Percentiles rank a stretch among this genome's conserved stretches.
phyloP scores from a whole-genome alignment of 2,329 filamentous ascomycete species.

The Fusarium sterilihyphosum region DNA sequence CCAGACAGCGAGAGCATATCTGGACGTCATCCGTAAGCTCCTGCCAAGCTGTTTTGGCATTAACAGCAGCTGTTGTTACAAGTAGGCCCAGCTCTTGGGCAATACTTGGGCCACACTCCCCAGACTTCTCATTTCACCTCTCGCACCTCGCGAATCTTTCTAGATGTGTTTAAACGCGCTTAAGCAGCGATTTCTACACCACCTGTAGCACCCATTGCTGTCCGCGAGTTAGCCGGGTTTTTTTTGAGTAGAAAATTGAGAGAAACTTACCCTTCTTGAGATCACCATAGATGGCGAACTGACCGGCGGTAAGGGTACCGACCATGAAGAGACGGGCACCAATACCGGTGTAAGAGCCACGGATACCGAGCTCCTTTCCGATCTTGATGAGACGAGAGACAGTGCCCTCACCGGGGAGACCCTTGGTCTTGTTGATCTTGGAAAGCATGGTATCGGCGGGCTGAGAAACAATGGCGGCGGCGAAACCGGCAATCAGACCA shows the following conservation, averaged over 20 bases:
- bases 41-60: slow-evolving; percentile 28
- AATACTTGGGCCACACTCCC: slow-evolving; percentile 22
- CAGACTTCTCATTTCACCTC: slow-evolving; percentile 19
- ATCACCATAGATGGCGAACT: slow-evolving; percentile 90
- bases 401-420: slow-evolving; percentile 85
- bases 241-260: background rate
- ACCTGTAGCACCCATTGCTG: slow-evolving; percentile 67
- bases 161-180: background rate
- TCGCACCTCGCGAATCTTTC: slow-evolving; percentile 13
- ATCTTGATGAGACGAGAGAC: slow-evolving; percentile 87
- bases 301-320: slow-evolving; percentile 79
- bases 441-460: slow-evolving; percentile 93
- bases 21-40: slow-evolving; percentile 28
- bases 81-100: slow-evolving; percentile 42
- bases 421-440: slow-evolving; percentile 97
- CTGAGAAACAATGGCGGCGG: slow-evolving; percentile 86
- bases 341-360: slow-evolving; percentile 82
- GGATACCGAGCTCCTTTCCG: slow-evolving; percentile 82
- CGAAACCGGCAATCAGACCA: slow-evolving; percentile 72
- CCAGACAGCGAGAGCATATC: slow-evolving; percentile 29
- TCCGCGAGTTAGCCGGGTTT: too few species aligned
- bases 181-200: slow-evolving; percentile 73
- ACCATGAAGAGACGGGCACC: slow-evolving; percentile 74
- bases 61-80: slow-evolving; percentile 21
- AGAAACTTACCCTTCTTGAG: slow-evolving; percentile 21